These are phyloP conservation scores for Strigomonas galati DNA, from an alignment of 208 protist genomes.

Conservation along the genomic window DNA sequence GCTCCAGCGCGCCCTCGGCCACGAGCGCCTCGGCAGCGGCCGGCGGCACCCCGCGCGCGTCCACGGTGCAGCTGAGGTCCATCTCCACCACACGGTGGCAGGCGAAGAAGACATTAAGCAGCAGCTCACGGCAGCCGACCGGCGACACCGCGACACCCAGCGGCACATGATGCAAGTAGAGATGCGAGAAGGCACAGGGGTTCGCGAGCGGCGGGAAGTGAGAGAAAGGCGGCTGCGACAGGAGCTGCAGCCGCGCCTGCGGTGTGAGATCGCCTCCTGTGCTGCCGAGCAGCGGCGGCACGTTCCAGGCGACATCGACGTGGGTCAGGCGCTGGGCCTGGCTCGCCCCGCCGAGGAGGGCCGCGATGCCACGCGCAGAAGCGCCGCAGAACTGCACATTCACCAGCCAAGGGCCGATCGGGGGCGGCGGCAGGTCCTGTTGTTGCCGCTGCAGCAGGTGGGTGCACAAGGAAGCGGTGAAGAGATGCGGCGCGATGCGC, in stretches of 20 bases:
- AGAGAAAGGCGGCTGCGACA: constrained; percentile 25
- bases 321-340: constrained; percentile 36
- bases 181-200: constrained; percentile 28
- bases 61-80: constrained; percentile 61
- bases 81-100: constrained; percentile 44
- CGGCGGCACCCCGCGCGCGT: constrained; percentile 27
- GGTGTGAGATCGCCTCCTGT: neutral
- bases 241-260: neutral
- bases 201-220: constrained; percentile 24
- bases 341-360: constrained; percentile 59
- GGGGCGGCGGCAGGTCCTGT: constrained; percentile 14
- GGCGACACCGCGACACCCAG: constrained; percentile 56
- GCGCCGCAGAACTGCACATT: constrained; percentile 57
- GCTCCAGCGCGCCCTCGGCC: neutral
- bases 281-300: neutral
- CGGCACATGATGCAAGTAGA: constrained; percentile 52
- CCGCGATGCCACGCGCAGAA: constrained; percentile 57
- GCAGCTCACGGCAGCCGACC: constrained; percentile 57
- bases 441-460: neutral
- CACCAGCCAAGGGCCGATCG: constrained; percentile 50
- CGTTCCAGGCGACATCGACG: constrained; percentile 6
- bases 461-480: neutral
- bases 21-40: neutral
- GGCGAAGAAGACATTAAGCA: constrained; percentile 74
- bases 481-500: constrained; percentile 29